A percentile compares a stretch with the other conserved stretches of the same genome.
phyloP scores from a whole-genome alignment of 176 grass and related monocot genomes.

The Pontederia paniculata region DNA sequence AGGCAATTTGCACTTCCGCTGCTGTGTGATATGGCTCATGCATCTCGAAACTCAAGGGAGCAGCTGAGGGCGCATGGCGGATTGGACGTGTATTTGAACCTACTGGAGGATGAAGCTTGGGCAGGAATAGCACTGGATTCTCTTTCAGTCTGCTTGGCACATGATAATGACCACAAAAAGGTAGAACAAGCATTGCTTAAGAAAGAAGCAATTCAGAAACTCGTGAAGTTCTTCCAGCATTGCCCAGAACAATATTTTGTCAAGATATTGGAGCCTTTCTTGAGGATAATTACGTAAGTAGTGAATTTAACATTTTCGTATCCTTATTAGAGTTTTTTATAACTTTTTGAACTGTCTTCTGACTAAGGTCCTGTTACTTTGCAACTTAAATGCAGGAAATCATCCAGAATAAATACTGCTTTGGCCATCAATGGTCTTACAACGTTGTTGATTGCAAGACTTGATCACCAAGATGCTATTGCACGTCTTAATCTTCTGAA shows the following conservation, averaged over 20 bases:
- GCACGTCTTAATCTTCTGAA: conserved; percentile 85
- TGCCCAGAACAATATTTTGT: conserved; percentile 92
- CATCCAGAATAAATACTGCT: conserved; percentile 76
- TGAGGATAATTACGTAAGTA: conserved; percentile 99
- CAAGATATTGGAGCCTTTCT: conserved; percentile 79
- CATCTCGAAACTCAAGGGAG: conserved; percentile 95
- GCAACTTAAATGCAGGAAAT: conserved; percentile 57
- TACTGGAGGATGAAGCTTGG: conserved; percentile 92
- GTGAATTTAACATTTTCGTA: not conserved
- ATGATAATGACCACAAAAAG: conserved; percentile 86
- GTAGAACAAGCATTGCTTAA: conserved; percentile 87
- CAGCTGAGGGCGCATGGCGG: conserved; percentile 92
- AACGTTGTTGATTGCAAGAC: conserved; percentile 76
- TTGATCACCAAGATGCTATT: conserved; percentile 95
- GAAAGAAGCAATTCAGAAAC: conserved; percentile 74
- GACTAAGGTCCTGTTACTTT: not conserved
- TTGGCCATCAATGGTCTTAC: conserved; percentile 96
- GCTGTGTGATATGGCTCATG: conserved; percentile 99
- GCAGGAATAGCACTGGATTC: conserved; percentile 83
- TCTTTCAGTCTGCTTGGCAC: conserved; percentile 87
- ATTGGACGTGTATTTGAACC: conserved; percentile 75
- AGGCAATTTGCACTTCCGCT: conserved; percentile 85
- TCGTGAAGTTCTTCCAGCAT: conserved; percentile 89
- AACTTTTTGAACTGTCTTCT: not conserved
- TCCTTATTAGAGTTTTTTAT: not conserved